Base-by-base conservation (phyloP, 768 basidiomycete genomes). In the Gloeostereum incarnatum region DNA sequence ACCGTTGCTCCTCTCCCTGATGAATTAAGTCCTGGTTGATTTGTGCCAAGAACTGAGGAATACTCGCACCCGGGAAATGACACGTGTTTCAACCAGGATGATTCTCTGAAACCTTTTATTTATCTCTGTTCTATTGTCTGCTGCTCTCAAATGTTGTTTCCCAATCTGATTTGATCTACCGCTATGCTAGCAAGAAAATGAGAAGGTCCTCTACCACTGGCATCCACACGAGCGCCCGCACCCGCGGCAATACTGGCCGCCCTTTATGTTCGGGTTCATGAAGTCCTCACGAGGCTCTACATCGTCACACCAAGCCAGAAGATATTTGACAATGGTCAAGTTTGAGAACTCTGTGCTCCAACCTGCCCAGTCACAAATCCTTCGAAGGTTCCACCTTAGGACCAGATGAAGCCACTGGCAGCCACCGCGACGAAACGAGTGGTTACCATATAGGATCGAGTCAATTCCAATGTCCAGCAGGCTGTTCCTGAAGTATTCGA, bases 301-400 rank as follows among this genome's bases (percentile, higher is more conserved):
- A n/a, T 60, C 50, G 44, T 69, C 61, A 34, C 61, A 65, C 56
- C 56, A 61, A 4, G 61, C 62, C 14, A 66, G 58, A 6, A 67
- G 45, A 42, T 68, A 66, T 40, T 62, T 61, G 30, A 69, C 60
- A 31, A 69, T 65, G 0, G 62, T 68, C 40, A 61, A 31, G 35
- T 54, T 54, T 4, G 58, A 57, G 37, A 63, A 63, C 25, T 44
- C 49, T 13, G 41, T 45, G 27, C 40, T 45, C 59, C 59, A 59
- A 2, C 57, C 59, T n/a, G 52, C 57, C 53, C 56, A 60, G 16
- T 47, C 45, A 33, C 57, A 59, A n/a, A 60, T 56, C 17, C 43
- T 31, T 6, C 49, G 31, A 2, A 57, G 36, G 0, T 49, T 44
- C 58, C 57, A 60, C 4, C 53, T 46, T 5, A 43, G 26, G 7